Evolutionary conservation across 208 protist genomes (phyloP), one percentile per base, ranked within the genome.

Genomic region (Trypanosomatidae sp.): DNA sequence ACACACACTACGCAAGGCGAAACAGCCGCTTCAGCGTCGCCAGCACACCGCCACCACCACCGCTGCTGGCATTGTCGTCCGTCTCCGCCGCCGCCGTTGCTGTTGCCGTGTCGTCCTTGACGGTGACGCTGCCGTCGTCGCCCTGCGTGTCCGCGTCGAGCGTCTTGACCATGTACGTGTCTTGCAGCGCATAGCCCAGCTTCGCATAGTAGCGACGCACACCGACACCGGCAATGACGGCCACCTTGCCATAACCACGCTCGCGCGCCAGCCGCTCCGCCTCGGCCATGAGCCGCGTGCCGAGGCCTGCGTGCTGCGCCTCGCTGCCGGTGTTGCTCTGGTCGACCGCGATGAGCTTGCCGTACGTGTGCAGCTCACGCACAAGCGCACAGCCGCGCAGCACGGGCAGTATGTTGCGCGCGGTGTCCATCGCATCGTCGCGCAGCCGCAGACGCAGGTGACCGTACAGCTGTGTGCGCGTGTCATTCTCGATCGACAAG

Each of bases 331-430:
- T 92, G 53, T 89, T 88, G 22, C 57, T 57, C 26, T 68, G 48
- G 27, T 51, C 65, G 23, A 88, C 76, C 1, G 84, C 78, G 23
- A 93, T 54, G 7, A 93, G 66, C 37, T 68, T 70, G 1, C 88
- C 93, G 57, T 97, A 98, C 1, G 98, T 98, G 68, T 99, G 98
- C 43, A 99, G 71, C 66, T 99, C 97, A 33, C 97, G 93, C 15
- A 99, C 96, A 15, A 99, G 78, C 2, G 96, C 96, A 43, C 67
- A 77, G 23, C 68, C 81, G 16, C 72, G 70, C 6, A 99, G 67
- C 33, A 96, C 92, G 5, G 85, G 71, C 21, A 98, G 88, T 18
- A 89, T 68, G 18, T 61, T 70, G 37, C 57, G 54, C 1, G 53
- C 56, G 4, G 39, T 48, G 20, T 27, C 13, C 23, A 80, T 79